These are phyloP conservation scores for Cytospora chrysosperma DNA, from an alignment of 2,329 filamentous ascomycete species.

Conservation along the genomic window DNA sequence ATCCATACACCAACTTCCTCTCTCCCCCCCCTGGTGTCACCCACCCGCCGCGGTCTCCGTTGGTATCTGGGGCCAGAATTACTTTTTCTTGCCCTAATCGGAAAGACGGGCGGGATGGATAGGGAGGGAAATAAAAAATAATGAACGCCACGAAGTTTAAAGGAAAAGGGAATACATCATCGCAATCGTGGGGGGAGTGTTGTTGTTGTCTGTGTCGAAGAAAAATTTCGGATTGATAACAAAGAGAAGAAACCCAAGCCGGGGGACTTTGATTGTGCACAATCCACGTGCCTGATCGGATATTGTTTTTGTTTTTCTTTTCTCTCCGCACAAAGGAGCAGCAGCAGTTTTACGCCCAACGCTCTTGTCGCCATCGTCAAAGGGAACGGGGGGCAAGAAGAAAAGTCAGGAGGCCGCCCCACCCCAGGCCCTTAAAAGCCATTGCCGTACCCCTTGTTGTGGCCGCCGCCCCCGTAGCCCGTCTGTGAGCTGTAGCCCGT, in stretches of 20 bases:
- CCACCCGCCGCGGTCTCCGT: background rate
- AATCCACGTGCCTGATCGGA: constrained; percentile 6
- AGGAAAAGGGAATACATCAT: constrained; percentile 23
- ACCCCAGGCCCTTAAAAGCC: no score
- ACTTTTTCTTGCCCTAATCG: background rate
- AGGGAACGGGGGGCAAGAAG: background rate
- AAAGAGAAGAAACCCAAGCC: constrained; percentile 20
- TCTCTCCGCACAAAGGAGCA: background rate
- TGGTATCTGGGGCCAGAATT: constrained; percentile 16
- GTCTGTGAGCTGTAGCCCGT: constrained; percentile 4
- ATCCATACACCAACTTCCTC: constrained; percentile 5
- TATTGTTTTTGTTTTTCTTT: background rate
- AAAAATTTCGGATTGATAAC: constrained; percentile 19
- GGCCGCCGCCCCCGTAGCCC: constrained; percentile 5
- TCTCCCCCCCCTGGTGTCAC: background rate
- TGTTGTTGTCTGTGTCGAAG: constrained; percentile 9
- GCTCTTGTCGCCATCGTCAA: background rate
- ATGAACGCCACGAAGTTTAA: constrained; percentile 10
- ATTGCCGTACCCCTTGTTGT: background rate
- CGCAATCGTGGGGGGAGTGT: constrained; percentile 20
- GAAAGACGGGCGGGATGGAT: background rate
- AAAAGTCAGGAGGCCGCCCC: background rate
- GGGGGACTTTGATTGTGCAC: background rate
- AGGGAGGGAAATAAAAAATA: no score
- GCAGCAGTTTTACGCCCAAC: constrained; percentile 3